These are phyloP conservation scores for Yamadazyma nakazawae DNA, from an alignment of 805 yeast species.

Conservation along the genomic window DNA sequence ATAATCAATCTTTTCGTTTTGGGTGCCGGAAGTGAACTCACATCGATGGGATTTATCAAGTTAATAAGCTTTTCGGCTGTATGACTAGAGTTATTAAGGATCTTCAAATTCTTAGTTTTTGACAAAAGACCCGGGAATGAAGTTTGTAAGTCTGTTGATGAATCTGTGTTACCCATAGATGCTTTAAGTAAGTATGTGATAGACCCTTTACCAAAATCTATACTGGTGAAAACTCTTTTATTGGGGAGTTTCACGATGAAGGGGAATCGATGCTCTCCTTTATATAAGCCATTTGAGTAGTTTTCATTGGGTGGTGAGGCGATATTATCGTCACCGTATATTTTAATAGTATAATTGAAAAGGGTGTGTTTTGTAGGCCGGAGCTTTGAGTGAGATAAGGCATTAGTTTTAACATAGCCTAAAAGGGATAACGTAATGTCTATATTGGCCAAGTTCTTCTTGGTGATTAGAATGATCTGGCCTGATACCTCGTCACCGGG, in stretches of 20 bases:
- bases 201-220: conserved; percentile 84
- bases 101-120: conserved; percentile 26
- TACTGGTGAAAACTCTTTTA: conserved; percentile 66
- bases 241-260: conserved; percentile 79
- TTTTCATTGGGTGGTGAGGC: conserved; percentile 18
- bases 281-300: conserved; percentile 50
- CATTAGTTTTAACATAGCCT: conserved; percentile 56
- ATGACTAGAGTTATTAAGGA: conserved; percentile 27
- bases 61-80: conserved; percentile 57
- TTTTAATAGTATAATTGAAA: conserved; percentile 56
- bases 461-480: conserved; percentile 53
- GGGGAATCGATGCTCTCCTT: conserved; percentile 87
- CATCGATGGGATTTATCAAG: conserved; percentile 72
- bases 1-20: conserved; percentile 64
- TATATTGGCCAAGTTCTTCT: conserved; percentile 53
- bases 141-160: conserved; percentile 3
- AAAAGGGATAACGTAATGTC: conserved; percentile 51
- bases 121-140: conserved; percentile 15
- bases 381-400: conserved; percentile 49
- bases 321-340: conserved; percentile 45
- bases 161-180: conserved; percentile 27
- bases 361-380: conserved; percentile 50
- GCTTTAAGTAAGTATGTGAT: conserved; percentile 64
- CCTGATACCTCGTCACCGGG: conserved; percentile 80
- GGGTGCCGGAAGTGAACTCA: conserved; percentile 60